A percentile compares a stretch with the other conserved stretches of the same genome.
Evolutionary conservation across 1,284 basidiomycete species (phyloP).

Genomic region (Cutaneotrichosporon sp.): DNA sequence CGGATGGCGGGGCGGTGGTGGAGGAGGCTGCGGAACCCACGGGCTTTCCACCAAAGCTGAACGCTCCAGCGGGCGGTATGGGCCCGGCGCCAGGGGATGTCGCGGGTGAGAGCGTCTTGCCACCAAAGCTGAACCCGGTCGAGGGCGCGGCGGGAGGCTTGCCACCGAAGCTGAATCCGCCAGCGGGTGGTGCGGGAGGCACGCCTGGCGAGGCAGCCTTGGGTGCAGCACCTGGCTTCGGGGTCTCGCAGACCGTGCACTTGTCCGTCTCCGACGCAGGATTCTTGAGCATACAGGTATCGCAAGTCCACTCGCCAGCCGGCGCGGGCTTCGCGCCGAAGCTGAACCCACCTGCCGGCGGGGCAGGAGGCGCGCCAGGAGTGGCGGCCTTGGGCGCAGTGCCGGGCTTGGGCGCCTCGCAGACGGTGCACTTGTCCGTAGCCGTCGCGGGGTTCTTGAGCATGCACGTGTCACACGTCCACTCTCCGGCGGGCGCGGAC

Average conservation of each 20-base stretch:
- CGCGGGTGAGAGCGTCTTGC: slow-evolving; percentile 3
- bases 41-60: slow-evolving; percentile 15
- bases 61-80: slow-evolving; percentile 11
- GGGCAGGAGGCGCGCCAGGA: neutral
- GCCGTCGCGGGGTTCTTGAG: slow-evolving; percentile 56
- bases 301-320: slow-evolving; percentile 56
- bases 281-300: slow-evolving; percentile 57
- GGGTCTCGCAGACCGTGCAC: slow-evolving; percentile 60
- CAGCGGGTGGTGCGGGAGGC: slow-evolving; percentile 15
- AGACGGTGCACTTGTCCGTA: slow-evolving; percentile 56
- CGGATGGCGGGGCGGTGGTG: slow-evolving; percentile 3
- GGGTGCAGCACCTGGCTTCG: slow-evolving; percentile 34
- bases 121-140: slow-evolving; percentile 19
- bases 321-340: slow-evolving; percentile 37
- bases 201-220: slow-evolving; percentile 19
- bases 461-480: slow-evolving; percentile 58
- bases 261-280: slow-evolving; percentile 55
- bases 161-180: slow-evolving; percentile 19
- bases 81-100: slow-evolving; percentile 2
- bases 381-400: slow-evolving; percentile 13
- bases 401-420: slow-evolving; percentile 37
- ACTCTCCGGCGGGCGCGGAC: slow-evolving; percentile 35
- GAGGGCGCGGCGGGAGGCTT: slow-evolving; percentile 26
- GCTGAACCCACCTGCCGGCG: slow-evolving; percentile 1
- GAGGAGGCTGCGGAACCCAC: neutral